phyloP scores from a whole-genome alignment of 306 rosid species.

The Erythrophleum fordii region DNA sequence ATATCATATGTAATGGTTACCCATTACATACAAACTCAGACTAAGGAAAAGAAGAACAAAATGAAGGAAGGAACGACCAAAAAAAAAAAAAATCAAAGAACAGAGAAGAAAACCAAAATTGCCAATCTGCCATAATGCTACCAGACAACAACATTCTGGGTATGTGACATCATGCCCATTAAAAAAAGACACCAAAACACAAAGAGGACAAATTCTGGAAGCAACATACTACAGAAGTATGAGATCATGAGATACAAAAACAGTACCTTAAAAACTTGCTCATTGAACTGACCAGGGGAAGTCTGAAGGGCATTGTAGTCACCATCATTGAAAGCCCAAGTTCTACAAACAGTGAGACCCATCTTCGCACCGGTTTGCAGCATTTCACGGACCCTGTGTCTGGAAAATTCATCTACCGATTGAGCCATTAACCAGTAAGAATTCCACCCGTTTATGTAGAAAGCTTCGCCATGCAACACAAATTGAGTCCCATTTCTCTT shows the following conservation, averaged over 20 bases:
- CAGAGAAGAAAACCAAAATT: conserved; percentile 18
- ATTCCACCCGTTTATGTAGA: conserved; percentile 94
- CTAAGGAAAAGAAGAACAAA: conserved; percentile 33
- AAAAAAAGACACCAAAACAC: conserved; percentile 27
- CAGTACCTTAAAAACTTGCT: conserved; percentile 78
- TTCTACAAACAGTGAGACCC: conserved; percentile 96
- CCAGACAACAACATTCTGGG: neutral
- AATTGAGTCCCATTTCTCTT: conserved; percentile 80
- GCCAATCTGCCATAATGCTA: neutral
- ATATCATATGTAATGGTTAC: neutral
- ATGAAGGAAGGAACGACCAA: neutral
- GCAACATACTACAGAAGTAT: conserved; percentile 13
- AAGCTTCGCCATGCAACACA: conserved; percentile 67
- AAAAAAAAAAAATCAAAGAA: neutral
- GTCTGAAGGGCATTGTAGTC: conserved; percentile 87
- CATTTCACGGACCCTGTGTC: conserved; percentile 70
- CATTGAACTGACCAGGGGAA: conserved; percentile 87
- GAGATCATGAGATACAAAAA: conserved; percentile 22
- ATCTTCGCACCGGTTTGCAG: conserved; percentile 74
- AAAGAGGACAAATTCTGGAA: conserved; percentile 14
- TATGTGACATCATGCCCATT: conserved; percentile 17
- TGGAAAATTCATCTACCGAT: conserved; percentile 63
- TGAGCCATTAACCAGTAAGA: conserved; percentile 96
- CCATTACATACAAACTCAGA: conserved; percentile 24
- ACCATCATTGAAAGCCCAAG: conserved; percentile 99